Evolutionary conservation across 2,329 filamentous ascomycete genomes (phyloP), one percentile per base, ranked within the genome.

Genomic region (Hymenoscyphus fraxineus): DNA sequence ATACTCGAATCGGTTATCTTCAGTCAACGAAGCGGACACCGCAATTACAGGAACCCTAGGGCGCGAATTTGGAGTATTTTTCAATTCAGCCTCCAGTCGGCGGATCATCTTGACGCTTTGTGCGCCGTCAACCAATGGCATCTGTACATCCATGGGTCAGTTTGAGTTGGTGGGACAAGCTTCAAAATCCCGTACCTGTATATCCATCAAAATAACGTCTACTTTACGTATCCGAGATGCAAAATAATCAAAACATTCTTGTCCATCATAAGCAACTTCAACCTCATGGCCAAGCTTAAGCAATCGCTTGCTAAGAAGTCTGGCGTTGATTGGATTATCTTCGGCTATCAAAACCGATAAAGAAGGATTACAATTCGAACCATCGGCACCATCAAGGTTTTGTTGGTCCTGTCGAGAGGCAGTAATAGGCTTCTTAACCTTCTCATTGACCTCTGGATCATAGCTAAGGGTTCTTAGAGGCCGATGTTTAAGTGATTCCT

Each of bases 261-360:
- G 86, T 3, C 91, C 91, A 70, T 94, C 91, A 38, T 85, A 79
- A 1, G 88, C 90, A 59, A 90, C 84, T 69, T 93, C 89, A 6
- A 90, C 88, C 12, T 84, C 82, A 58, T 93, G 84, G 3, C 88
- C 86, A 63, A 91, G 87, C 76, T 91, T 91, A 72, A 82, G 83
- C 32, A 94, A 80, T 73, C 92, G 92, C 74, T 90, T 89, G 63
- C 86, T 81, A 58, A 94, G 78, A 64, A 92, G 89, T 76, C 92
- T 92, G 71, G 92, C 89, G 75, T 93, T 93, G 70, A 93, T 89
- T 3, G 84, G 82, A 72, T 95, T 94, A 74, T 94, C 91, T 75
- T 95, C 91, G 2, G 94, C 91, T 55, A 94, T 80, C n/a, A 95
- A 80, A 51, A 94, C 89, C 2, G 59, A 60, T 16, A 71, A 61